These are phyloP conservation scores for Colletotrichum sp. DNA, from an alignment of 2,329 filamentous ascomycete genomes.

Conservation along the genomic window DNA sequence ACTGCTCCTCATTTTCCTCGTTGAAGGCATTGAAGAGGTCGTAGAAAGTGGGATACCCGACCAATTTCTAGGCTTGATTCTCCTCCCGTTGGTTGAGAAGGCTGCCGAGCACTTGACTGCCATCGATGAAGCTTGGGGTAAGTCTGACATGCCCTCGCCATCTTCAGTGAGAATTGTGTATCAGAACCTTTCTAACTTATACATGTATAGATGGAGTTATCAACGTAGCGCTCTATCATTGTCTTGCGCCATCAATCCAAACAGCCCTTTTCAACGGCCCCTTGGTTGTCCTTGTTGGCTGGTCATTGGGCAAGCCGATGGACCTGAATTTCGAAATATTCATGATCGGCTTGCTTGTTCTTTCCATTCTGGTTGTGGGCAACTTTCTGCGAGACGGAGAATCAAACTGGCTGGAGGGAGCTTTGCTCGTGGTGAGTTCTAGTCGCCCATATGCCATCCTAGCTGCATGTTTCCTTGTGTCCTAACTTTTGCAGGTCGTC, in stretches of 20 bases:
- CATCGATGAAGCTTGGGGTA: constrained; percentile 70
- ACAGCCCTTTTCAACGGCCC: constrained; percentile 79
- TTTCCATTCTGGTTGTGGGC: constrained; percentile 76
- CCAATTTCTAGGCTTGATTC: constrained; percentile 57
- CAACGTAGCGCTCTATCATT: constrained; percentile 74
- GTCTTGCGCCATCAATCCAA: constrained; percentile 76
- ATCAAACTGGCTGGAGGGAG: constrained; percentile 78
- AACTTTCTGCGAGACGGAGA: constrained; percentile 78
- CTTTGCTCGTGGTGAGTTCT: constrained; percentile 64
- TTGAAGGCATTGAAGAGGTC: constrained; percentile 65
- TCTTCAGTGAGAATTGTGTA: background rate
- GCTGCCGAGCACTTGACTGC: constrained; percentile 73
- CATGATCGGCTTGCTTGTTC: constrained; percentile 74
- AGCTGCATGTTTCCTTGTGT: background rate
- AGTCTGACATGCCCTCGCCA: constrained; percentile 3
- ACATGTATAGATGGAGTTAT: constrained; percentile 57
- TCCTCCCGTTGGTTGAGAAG: constrained; percentile 73
- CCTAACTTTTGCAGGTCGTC: constrained; percentile 30
- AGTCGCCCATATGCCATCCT: background rate
- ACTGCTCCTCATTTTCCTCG: constrained; percentile 70
- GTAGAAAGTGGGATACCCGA: constrained; percentile 35
- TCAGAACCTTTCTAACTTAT: rapidly evolving
- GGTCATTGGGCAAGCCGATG: constrained; percentile 69
- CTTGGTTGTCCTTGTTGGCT: constrained; percentile 73
- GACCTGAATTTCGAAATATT: constrained; percentile 79